Evolutionary conservation across 495 filamentous ascomycete genomes (phyloP).

Genomic region (Ascobolus immersus): DNA sequence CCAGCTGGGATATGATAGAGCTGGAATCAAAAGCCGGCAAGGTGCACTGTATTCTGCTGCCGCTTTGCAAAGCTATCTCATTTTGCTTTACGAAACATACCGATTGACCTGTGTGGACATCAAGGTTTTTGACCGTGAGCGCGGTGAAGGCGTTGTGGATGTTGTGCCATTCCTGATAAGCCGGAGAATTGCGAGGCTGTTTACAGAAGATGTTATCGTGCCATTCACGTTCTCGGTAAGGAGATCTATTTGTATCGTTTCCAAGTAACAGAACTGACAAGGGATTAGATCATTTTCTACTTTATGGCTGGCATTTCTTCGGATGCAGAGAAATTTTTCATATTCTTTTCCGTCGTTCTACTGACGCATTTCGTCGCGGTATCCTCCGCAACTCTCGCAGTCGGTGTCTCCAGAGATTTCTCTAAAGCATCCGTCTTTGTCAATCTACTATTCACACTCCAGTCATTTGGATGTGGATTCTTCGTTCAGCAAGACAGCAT

Average conservation of each 20-base stretch:
- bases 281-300: slow-evolving; percentile 34
- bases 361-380: slow-evolving; percentile 41
- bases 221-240: slow-evolving; percentile 33
- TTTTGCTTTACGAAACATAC: slow-evolving; percentile 47
- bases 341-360: slow-evolving; percentile 36
- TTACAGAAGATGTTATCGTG: slow-evolving; percentile 41
- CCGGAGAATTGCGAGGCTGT: slow-evolving; percentile 34
- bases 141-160: slow-evolving; percentile 42
- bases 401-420: slow-evolving; percentile 35
- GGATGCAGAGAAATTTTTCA: slow-evolving; percentile 34
- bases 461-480: slow-evolving; percentile 45
- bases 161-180: slow-evolving; percentile 39
- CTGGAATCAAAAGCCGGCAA: slow-evolving; percentile 39
- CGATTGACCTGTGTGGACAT: slow-evolving; percentile 39
- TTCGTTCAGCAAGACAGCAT: slow-evolving; percentile 47
- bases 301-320: slow-evolving; percentile 49
- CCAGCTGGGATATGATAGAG: slow-evolving; percentile 28
- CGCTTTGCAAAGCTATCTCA: slow-evolving; percentile 45
- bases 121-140: slow-evolving; percentile 45
- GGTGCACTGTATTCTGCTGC: slow-evolving; percentile 41
- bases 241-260: background rate
- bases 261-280: no score
- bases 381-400: slow-evolving; percentile 32
- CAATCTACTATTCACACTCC: slow-evolving; percentile 44
- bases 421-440: slow-evolving; percentile 35